A percentile compares a stretch with the other conserved stretches of the same genome.
Conservation (phyloP, 2,329 filamentous ascomycete genomes). For the Microdochium nivale region DNA sequence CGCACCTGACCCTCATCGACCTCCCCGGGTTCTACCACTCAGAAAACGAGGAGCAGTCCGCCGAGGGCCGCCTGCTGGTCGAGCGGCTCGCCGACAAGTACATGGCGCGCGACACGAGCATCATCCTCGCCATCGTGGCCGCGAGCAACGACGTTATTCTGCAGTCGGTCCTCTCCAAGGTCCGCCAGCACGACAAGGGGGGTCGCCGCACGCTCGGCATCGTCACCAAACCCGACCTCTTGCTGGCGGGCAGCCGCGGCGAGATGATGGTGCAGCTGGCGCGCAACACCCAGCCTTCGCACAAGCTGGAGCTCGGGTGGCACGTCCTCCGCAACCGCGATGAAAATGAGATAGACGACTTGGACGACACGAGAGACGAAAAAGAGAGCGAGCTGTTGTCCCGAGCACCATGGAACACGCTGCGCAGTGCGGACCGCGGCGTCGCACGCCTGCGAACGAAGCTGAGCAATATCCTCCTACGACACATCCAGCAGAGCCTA, state of each 20-base stretch:
- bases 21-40: constrained; percentile 37
- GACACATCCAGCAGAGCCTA: constrained; percentile 18
- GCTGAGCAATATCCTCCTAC: constrained; percentile 24
- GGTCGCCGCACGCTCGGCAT: constrained; percentile 43
- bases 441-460: constrained; percentile 24
- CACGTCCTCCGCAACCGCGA: constrained; percentile 42
- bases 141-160: constrained; percentile 40
- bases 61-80: constrained; percentile 20
- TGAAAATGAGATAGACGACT: constrained; percentile 16
- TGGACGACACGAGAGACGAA: constrained; percentile 18
- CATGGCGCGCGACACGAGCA: constrained; percentile 47
- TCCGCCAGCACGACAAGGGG: constrained; percentile 30
- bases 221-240: constrained; percentile 46
- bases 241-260: constrained; percentile 25
- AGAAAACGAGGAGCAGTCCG: constrained; percentile 21
- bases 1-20: constrained; percentile 44
- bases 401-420: constrained; percentile 15
- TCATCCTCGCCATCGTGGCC: constrained; percentile 47
- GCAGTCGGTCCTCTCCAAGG: constrained; percentile 40
- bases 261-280: constrained; percentile 26
- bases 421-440: constrained; percentile 21
- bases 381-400: constrained; percentile 23
- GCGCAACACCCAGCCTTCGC: constrained; percentile 18
- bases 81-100: constrained; percentile 37
- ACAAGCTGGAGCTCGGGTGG: constrained; percentile 36